Base-by-base conservation (phyloP, 116 monocot genomes). In the Trichopus zeylanicus region DNA sequence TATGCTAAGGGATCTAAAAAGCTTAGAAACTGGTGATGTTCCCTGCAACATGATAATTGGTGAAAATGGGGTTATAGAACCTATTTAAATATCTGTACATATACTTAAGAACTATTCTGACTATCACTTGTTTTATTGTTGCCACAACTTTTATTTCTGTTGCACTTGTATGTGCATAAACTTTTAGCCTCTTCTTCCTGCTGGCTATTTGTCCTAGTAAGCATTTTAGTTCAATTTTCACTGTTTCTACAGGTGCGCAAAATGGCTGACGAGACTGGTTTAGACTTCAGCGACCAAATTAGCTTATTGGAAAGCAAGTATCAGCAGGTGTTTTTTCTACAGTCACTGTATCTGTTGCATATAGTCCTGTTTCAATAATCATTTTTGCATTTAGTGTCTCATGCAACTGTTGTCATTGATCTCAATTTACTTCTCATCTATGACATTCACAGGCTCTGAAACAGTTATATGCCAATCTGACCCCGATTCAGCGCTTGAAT, bases 261-360 rank as follows among this genome's bases (percentile, higher is more conserved):
- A 68, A 82, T 87, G 87, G 82, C 87, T 47, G 70, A 79, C 65
- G 82, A 87, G 58, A 87, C 82, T 71, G 87, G 82, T 73, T 68
- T 87, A 62, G 87, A 87, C 46, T 78, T 87, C 73, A 82, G 72
- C 34, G 73, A 79, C 54, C 76, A 87, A 71, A 87, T 87, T 18
- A 82, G 60, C 65, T 73, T 65, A 57, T 48, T 87, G 73, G 87
- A 87, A 82, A 79, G 31, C 55, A 87, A 87, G 53, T 87, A 87
- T 61, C 87, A 87, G 53, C 79, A 87, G 82, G 87, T 82, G 48
- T n/a, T 29, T 24, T 34, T 48, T n/a, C n/a, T 42, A 42, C 3
- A n/a, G n/a, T 12, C 11, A 38, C 13, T 42, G n/a, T 27, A n/a
- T n/a, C n/a, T n/a, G n/a, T n/a, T n/a, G n/a, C n/a, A n/a, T n/a